Percentiles rank a stretch among this genome's conserved stretches.
Evolutionary conservation across 2,329 filamentous ascomycete species (phyloP).

Genomic region (Penicillium sp.): DNA sequence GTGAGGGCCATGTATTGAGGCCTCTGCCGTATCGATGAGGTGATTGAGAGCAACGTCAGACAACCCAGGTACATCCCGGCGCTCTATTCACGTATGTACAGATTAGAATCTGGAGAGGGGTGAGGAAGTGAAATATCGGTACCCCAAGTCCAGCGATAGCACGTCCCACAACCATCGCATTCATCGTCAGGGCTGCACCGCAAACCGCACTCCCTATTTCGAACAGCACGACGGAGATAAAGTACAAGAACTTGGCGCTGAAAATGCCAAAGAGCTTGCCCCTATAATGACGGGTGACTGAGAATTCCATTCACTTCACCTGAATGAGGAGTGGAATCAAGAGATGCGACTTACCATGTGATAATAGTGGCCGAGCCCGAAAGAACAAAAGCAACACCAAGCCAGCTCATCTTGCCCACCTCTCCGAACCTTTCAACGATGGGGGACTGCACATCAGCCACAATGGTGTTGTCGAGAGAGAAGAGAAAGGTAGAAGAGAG

Average conservation of each 20-base stretch:
- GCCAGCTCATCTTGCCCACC: constrained; percentile 49
- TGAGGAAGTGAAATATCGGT: background rate
- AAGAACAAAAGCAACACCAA: constrained; percentile 49
- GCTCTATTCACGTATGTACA: constrained; percentile 15
- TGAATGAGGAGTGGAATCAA: background rate
- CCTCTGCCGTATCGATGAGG: constrained; percentile 23
- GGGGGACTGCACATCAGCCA: constrained; percentile 53
- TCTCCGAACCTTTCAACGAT: constrained; percentile 46
- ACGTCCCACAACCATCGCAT: constrained; percentile 52
- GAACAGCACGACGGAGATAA: constrained; percentile 35
- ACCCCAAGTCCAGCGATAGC: constrained; percentile 39
- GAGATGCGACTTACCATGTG: constrained; percentile 27
- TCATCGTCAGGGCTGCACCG: constrained; percentile 50
- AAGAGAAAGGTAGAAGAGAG: constrained; percentile 45
- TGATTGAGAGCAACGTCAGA: constrained; percentile 30
- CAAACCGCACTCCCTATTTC: constrained; percentile 43
- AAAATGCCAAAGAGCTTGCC: constrained; percentile 48
- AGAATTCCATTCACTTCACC: background rate
- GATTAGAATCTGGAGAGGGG: background rate
- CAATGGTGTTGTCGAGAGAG: constrained; percentile 53
- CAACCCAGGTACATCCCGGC: constrained; percentile 38
- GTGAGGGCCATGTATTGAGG: constrained; percentile 39
- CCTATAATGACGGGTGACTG: constrained; percentile 29
- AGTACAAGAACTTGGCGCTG: constrained; percentile 50
- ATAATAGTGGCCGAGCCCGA: constrained; percentile 47